Evolutionary conservation across 306 rosid species (phyloP), one percentile per base, ranked within the genome.

Genomic region (Ziziphus jujuba): DNA sequence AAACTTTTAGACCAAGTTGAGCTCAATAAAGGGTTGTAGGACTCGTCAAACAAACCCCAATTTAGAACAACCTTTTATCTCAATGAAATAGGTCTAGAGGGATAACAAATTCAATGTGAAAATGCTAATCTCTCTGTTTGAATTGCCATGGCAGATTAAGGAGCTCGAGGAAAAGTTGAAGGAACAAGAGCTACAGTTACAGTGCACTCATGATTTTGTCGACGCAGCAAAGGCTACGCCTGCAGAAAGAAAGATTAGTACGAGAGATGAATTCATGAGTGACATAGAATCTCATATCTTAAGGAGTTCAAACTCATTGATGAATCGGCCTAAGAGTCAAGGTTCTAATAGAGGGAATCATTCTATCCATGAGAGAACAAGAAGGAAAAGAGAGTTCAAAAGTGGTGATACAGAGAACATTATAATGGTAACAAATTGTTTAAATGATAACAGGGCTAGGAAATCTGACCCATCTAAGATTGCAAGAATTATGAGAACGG

Each of bases 401-500:
- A 80, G 81, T 78, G 85, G 77, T 66, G 95, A 90, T 50, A 72
- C 71, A 61, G 97, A 88, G 79, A 91, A 84, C 33, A 56, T 20
- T 60, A 63, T 23, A 36, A 34, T 77, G 43, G 36, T 44, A 12
- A 22, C 88, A 0, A 57, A 75, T 60, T 71, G 81, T 21, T 71
- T 85, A 12, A 71, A 71, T 7, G 82, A 78, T 45, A 77, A 75
- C 52, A 91, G 69, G 70, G 50, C 83, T 23, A 59, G 95, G 84
- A 91, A 88, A 79, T 91, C 97, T 57, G 95, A 91, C 57, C 97
- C 97, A 10, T 87, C 95, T 15, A 87, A 31, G 71, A 52, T 85
- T 71, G 70, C 83, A 38, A 81, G 89, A 57, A 21, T 80, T 51
- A 77, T 65, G 43, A 91, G 87, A 71, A 59, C 90, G 71, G 59